phyloP scores from a whole-genome alignment of 306 rosid species.

The Castanea mollissima region DNA sequence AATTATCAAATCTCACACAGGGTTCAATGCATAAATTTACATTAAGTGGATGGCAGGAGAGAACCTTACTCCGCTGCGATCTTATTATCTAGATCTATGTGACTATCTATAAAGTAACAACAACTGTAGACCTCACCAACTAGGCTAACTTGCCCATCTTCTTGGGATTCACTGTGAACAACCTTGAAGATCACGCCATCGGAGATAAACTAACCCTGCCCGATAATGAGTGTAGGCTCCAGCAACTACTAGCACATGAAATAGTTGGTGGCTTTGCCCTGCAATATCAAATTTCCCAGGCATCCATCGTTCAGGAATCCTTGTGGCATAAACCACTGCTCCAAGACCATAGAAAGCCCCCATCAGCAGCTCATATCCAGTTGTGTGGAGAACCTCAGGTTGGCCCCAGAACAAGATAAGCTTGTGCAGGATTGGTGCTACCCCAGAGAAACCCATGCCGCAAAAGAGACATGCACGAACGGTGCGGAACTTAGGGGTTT shows the following conservation, averaged over 20 bases:
- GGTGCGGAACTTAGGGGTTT: constrained; percentile 69
- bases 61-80: background rate
- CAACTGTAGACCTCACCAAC: constrained; percentile 1
- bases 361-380: constrained; percentile 84
- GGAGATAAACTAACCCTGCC: constrained; percentile 90
- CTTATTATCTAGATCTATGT: background rate
- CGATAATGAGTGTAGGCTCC: constrained; percentile 90
- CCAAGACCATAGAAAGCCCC: constrained; percentile 77
- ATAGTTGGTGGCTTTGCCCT: constrained; percentile 94
- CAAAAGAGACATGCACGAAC: constrained; percentile 80
- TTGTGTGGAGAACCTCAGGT: constrained; percentile 84
- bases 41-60: background rate
- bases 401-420: constrained; percentile 74
- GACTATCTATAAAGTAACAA: background rate
- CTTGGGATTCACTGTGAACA: constrained; percentile 43
- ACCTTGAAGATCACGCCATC: constrained; percentile 89
- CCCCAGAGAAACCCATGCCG: constrained; percentile 85
- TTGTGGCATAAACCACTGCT: constrained; percentile 84
- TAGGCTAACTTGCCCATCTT: background rate
- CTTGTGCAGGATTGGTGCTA: constrained; percentile 81
- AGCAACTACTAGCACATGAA: constrained; percentile 83
- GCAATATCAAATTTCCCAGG: constrained; percentile 98
- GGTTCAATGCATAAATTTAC: background rate
- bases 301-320: constrained; percentile 97
- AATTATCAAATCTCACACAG: background rate